These are phyloP conservation scores for Phylloporus rhodoxanthus DNA, from an alignment of 768 basidiomycete genomes.

Conservation along the genomic window DNA sequence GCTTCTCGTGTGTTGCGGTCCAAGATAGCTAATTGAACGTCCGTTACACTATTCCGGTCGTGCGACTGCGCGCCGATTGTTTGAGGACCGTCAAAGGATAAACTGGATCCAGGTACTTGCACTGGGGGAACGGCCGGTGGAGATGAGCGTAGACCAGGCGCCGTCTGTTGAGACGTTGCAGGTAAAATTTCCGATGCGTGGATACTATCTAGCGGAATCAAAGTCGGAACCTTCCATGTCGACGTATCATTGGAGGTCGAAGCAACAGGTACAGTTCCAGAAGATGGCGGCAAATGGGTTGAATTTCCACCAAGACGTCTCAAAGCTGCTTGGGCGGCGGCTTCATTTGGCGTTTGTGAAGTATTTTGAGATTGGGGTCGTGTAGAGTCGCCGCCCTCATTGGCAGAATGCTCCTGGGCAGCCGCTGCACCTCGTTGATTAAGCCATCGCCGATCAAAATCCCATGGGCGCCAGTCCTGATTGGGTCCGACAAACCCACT, in stretches of 20 bases:
- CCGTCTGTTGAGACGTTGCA: neutral
- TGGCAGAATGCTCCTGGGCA: slow-evolving; percentile 9
- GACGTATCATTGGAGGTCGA: slow-evolving; percentile 8
- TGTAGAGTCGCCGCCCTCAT: neutral
- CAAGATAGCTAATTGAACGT: slow-evolving; percentile 58
- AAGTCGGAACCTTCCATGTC: slow-evolving; percentile 21
- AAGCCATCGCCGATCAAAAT: slow-evolving; percentile 33
- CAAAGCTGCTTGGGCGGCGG: slow-evolving; percentile 65
- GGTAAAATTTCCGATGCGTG: neutral
- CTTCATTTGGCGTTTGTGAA: slow-evolving; percentile 38
- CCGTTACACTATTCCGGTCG: slow-evolving; percentile 32
- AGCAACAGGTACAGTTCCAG: slow-evolving; percentile 5
- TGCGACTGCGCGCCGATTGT: slow-evolving; percentile 18
- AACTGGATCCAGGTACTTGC: neutral
- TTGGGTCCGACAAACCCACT: slow-evolving; percentile 60
- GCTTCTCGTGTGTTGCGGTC: slow-evolving; percentile 70
- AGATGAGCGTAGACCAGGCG: slow-evolving; percentile 10
- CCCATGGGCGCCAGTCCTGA: slow-evolving; percentile 65
- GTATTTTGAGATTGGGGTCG: slow-evolving; percentile 7
- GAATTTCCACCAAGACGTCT: slow-evolving; percentile 36
- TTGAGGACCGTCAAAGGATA: neutral
- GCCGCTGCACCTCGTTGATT: slow-evolving; percentile 8
- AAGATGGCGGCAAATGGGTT: neutral
- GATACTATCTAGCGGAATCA: slow-evolving; percentile 21
- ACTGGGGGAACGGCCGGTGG: neutral